phyloP scores from a whole-genome alignment of 1,139 yeast species.

The Diutina rugosa region DNA sequence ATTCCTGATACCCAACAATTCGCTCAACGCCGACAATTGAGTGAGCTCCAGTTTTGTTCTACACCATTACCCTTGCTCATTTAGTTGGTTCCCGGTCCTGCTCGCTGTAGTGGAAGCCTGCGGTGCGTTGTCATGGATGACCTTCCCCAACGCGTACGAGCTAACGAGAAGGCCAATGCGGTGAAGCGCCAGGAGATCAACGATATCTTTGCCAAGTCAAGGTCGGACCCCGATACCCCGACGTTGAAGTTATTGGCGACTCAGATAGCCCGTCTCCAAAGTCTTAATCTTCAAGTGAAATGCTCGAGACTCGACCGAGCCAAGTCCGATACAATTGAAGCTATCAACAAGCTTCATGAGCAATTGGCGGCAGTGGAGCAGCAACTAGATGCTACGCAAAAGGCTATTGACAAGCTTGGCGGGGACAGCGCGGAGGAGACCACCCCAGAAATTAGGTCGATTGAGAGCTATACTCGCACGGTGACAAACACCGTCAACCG shows the following conservation, averaged over 20 bases:
- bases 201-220: neutral
- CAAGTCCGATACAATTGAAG: neutral
- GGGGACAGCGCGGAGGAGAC: neutral
- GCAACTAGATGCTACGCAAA: neutral
- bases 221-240: neutral
- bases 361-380: neutral
- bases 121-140: neutral
- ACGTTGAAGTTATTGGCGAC: neutral
- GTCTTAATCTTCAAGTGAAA: neutral
- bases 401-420: neutral
- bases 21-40: neutral
- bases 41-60: neutral
- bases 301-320: neutral
- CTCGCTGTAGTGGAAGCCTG: neutral
- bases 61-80: neutral
- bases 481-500: neutral
- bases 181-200: neutral
- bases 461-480: neutral
- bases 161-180: neutral
- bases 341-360: neutral
- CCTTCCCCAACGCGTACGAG: neutral
- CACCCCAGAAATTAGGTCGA: neutral
- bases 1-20: too few relatives aligned
- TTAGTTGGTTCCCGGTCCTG: neutral
- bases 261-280: neutral